Evolutionary conservation across 2,329 filamentous ascomycete genomes (phyloP), one percentile per base, ranked within the genome.

Genomic region (Penicillium sp.): DNA sequence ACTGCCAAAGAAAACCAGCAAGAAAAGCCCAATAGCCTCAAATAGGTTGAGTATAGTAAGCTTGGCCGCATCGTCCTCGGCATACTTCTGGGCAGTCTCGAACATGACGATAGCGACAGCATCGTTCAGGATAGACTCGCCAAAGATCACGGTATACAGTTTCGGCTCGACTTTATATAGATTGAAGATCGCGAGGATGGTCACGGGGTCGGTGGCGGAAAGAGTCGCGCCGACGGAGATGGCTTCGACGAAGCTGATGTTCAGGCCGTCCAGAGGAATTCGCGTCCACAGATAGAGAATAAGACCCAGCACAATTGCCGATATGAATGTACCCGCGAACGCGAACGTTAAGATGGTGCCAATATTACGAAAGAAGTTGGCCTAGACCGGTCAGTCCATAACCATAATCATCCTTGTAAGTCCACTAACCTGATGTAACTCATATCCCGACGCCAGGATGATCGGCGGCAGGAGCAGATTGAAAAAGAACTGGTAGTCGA

Each of bases 401-500:
- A 47, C 24, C 23, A 21, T n/a, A 4, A 33, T 21, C 26, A 38
- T 24, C 20, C 14, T 48, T 21, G 24, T 3, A 33, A 28, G 14
- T 42, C 18, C 16, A 50, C 76, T 57, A 55, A 82, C 80, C 72
- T 99, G 94, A 73, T 99, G 94, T 60, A 99, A 76, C 75, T 99
- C 94, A 76, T 97, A 99, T 55, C 94, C 94, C 16, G 93, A 97
- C 16, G 92, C 93, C 26, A 99, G 82, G 71, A 99, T 99, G 70
- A 99, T 99, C 56, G 94, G 94, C 38, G 94, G 94, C n/a, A 99
- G 88, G 12, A 99, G 84, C 47, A 99, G 84, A 74, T 99, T 99
- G 81, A 99, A 99, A 81, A 99, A 99, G 80, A 97, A 96, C 71
- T 97, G 92, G 72, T 97, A 97, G 78, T 97, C 89, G 80, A 99